Base-by-base conservation (phyloP, 2,329 filamentous ascomycete species). In the Metarhizium album region DNA sequence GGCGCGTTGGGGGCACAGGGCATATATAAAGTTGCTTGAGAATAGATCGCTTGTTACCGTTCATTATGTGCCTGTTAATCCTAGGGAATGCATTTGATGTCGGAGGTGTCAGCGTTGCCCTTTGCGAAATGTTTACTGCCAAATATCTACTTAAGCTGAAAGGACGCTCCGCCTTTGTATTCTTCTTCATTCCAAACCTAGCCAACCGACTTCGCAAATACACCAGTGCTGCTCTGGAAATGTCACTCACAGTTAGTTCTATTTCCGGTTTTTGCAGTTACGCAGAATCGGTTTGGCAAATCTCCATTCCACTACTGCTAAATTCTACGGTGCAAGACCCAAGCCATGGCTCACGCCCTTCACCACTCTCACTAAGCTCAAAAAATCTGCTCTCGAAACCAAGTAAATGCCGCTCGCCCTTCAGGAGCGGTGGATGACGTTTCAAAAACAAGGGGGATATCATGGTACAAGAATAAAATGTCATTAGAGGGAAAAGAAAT, bases 371-470 rank as follows among this genome's bases (percentile, higher is more conserved):
- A 9, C 13, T 14, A n/a, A n/a, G 35, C 14, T 14, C 5, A 37
- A 37, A 5, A 16, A 5, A 37, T 37, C 27, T 6, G 7, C 7
- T 29, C 27, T 11, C 7, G 27, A 29, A 29, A 29, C 11, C 27
- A 2, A 29, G 27, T 9, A 29, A 29, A 29, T 29, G 27, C 7
- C 27, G 27, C 27, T 29, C 27, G 7, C 27, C 27, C 27, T 29
- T 9, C 11, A 9, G 27, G 4, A 9, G 11, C 27, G 27, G 27
- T 9, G 27, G 27, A 3, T 9, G 27, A 29, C 2, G 18, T 42
- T 20, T 11, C 31, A 20, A 42, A 20, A 42, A 45, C 47, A 45
- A 29, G 27, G 38, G 51, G 53, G 53, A 56, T 56, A 56, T 56
- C 54, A 53, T 52, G 46, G 48, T 53, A 55, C 45, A 51, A 43